Conservation (phyloP, 306 rosid genomes). For the Trichosanthes cucumerina region DNA sequence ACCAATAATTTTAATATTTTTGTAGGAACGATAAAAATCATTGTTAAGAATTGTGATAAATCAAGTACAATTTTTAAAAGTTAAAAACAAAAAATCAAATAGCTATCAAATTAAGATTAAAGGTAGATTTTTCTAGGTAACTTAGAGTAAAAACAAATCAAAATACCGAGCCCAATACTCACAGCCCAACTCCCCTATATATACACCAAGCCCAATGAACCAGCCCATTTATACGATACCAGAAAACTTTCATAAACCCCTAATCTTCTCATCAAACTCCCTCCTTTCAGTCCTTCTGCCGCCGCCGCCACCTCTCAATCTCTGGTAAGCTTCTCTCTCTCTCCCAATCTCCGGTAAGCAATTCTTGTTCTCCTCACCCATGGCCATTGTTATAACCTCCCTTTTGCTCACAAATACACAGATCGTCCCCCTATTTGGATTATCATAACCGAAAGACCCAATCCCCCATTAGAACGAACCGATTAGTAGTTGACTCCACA, state of each 20-base stretch:
- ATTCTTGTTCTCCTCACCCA: background rate
- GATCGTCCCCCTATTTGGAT: background rate
- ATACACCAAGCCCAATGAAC: background rate
- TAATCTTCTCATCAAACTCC: background rate
- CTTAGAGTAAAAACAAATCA: background rate
- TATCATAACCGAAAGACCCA: background rate
- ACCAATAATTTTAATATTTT: no score
- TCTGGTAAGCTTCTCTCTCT: background rate
- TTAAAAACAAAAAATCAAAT: no score
- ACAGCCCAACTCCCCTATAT: background rate
- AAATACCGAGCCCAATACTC: background rate
- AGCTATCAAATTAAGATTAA: no score
- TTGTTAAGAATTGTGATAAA: no score
- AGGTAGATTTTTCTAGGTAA: no score
- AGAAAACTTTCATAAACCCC: constrained; percentile 1
- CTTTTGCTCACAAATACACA: background rate
- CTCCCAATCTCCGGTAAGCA: background rate
- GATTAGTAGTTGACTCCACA: background rate
- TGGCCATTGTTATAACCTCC: background rate
- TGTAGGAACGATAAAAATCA: no score
- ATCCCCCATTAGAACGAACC: background rate
- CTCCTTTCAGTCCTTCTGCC: background rate
- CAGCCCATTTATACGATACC: background rate
- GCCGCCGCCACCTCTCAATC: constrained; percentile 1
- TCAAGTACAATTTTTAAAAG: no score